Evolutionary conservation across 2,329 filamentous ascomycete genomes (phyloP).

Genomic region (Hypoxylon sp.): DNA sequence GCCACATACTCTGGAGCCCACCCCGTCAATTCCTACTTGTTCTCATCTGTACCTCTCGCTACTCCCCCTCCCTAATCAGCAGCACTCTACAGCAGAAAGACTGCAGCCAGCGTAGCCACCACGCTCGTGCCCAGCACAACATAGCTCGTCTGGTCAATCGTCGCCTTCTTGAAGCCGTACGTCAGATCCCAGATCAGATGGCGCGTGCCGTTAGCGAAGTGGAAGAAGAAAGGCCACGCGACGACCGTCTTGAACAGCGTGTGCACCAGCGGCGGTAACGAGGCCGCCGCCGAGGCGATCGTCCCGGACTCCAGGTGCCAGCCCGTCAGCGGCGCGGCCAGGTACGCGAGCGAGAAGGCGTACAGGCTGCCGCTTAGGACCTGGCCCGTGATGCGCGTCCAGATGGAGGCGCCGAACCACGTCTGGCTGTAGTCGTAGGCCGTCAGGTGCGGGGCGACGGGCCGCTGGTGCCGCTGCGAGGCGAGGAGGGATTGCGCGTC

Average conservation of each 20-base stretch:
- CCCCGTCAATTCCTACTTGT: not conserved
- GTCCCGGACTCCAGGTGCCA: slow-evolving; percentile 70
- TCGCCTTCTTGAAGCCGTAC: slow-evolving; percentile 62
- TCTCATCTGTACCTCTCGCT: too few relatives aligned
- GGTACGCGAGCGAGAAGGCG: slow-evolving; percentile 83
- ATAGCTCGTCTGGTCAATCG: slow-evolving; percentile 60
- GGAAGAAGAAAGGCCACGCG: slow-evolving; percentile 71
- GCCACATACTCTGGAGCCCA: not conserved
- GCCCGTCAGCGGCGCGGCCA: slow-evolving; percentile 79
- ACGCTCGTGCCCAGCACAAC: slow-evolving; percentile 61
- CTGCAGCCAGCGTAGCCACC: slow-evolving; percentile 59
- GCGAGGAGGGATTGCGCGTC: slow-evolving; percentile 76
- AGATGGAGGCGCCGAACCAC: slow-evolving; percentile 77
- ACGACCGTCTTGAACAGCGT: slow-evolving; percentile 66
- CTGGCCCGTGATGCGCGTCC: slow-evolving; percentile 87
- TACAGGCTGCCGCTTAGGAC: slow-evolving; percentile 80
- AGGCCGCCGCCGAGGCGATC: slow-evolving; percentile 68
- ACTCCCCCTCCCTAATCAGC: not conserved
- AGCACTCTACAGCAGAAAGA: slow-evolving; percentile 58
- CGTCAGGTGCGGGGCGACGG: slow-evolving; percentile 83
- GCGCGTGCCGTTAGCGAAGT: slow-evolving; percentile 66
- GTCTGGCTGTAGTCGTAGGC: slow-evolving; percentile 92
- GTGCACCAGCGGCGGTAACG: slow-evolving; percentile 70
- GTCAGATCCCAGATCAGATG: slow-evolving; percentile 66
- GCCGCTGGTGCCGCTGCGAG: slow-evolving; percentile 82